Base-by-base conservation (phyloP, 2,329 filamentous ascomycete species). In the Apiospora rasikravindrae region DNA sequence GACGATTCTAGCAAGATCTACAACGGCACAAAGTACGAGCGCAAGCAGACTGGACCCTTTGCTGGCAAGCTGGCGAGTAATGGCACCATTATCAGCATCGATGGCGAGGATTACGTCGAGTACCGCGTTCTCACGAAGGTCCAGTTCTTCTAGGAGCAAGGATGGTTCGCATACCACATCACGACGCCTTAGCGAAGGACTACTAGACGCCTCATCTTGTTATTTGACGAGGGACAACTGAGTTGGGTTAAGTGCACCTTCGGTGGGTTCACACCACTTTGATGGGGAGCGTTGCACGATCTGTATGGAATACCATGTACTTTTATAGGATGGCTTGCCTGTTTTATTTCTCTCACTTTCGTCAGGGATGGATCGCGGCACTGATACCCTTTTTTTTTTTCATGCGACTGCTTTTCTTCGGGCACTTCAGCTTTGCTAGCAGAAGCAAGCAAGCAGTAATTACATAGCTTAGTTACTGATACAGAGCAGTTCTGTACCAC, bases 101-200 rank as follows among this genome's bases (percentile, higher is more conserved):
- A 92, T 73, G 90, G 89, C 29, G 90, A 92, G 77, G 90, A 92
- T 74, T 92, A 90, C 73, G 89, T 92, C 45, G 90, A 92, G 78
- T 92, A 92, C 74, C 86, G 90, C 1, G 88, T 92, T 1, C 84
- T 92, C 37, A 91, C 88, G 0, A 91, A 90, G 80, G 89, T 89
- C 0, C 87, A 85, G 0, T 91, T 91, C 76, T 91, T 90, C 74
- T 90, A 79, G 57, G 14, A 45, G 2, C 4, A 16, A 29, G 24
- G 4, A 16, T 7, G 26, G 51, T 10, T 51, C 10, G 19, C 29
- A 7, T 22, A 40, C 29, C 47, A 6, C 45, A 24, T 29, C 37
- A 8, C 5, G 2, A 33, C 26, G 33, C 33, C 53, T 33, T 5
- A 8, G 53, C 53, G 26, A 22, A 61, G 14, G 14, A 19, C 24